Base-by-base conservation (phyloP, 768 basidiomycete species). In the Tulasnella calospora region DNA sequence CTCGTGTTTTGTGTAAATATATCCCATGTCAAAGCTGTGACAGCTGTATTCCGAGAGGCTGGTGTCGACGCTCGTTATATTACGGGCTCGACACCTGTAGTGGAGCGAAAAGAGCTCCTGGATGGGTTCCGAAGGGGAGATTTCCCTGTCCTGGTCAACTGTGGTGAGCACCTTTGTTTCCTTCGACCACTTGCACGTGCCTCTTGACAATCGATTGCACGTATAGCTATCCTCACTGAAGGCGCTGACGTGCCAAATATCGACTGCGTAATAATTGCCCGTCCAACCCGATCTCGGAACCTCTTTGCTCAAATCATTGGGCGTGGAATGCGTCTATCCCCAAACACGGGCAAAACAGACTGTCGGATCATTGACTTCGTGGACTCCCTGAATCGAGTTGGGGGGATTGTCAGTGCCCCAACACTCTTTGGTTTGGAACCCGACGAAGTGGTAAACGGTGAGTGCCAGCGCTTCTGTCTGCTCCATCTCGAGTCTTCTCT, bases 271-370 rank as follows among this genome's bases (percentile, higher is more conserved):
- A 83, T 98, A 44, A 86, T 98, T 27, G 95, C 93, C 23, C 88
- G 94, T 27, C 96, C 96, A 23, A 98, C 96, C 1, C 88, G 92
- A 35, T 97, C 95, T 17, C 88, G 90, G 44, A 98, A 97, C 83
- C 84, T 97, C 15, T 95, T 96, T 82, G 90, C 94, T 23, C 96
- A 99, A 82, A 98, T 98, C 95, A 94, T 98, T 79, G 96, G 96
- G 4, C 89, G 96, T 78, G 96, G 96, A 35, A 93, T 98, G 89
- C 87, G 96, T 79, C 87, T 93, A 40, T 96, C 94, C 2, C 92
- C 94, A 12, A 82, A 82, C 10, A 95, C 93, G 0, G 92, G 91
- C 74, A 99, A 99, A 84, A 81, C 83, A 69, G 90, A 97, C 82
- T 98, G 96, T 83, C 90, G 88, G 17, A 90, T 98, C 78, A 93